These are phyloP conservation scores for Phanerochaete sordida DNA, from an alignment of 768 basidiomycete species.

Conservation along the genomic window DNA sequence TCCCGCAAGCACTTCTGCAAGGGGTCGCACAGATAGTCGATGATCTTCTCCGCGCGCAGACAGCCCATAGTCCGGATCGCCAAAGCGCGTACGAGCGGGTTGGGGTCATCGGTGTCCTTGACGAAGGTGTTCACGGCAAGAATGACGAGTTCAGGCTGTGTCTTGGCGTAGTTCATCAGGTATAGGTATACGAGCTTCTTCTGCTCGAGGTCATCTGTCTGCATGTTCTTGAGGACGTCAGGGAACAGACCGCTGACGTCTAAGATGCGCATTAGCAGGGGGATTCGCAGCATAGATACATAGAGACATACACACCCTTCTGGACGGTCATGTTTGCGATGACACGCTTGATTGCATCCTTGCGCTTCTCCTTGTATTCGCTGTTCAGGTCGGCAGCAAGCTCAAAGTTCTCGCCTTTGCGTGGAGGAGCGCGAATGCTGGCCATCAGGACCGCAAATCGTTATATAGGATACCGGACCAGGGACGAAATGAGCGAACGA, in stretches of 20 bases:
- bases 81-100: constrained; percentile 93
- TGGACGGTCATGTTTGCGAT: constrained; percentile 99
- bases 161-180: constrained; percentile 99
- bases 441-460: constrained; percentile 15
- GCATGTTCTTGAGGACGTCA: constrained; percentile 99
- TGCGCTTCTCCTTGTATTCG: constrained; percentile 91
- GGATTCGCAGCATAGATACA: background rate
- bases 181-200: constrained; percentile 99
- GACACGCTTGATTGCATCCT: constrained; percentile 97
- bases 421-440: constrained; percentile 22
- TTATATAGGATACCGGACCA: background rate
- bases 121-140: constrained; percentile 99
- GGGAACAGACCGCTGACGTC: constrained; percentile 95
- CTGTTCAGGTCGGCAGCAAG: constrained; percentile 96
- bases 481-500: background rate
- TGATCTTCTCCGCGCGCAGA: constrained; percentile 96
- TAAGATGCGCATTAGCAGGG: constrained; percentile 22
- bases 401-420: constrained; percentile 90
- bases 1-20: constrained; percentile 88
- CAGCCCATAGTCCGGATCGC: constrained; percentile 98
- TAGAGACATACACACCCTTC: constrained; percentile 60
- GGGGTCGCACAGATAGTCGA: constrained; percentile 97
- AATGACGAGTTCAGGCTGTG: constrained; percentile 98
- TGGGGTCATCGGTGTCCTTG: constrained; percentile 94
- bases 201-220: constrained; percentile 98